Evolutionary conservation across 805 yeast genomes (phyloP).

Genomic region (Starmerella kuoi): DNA sequence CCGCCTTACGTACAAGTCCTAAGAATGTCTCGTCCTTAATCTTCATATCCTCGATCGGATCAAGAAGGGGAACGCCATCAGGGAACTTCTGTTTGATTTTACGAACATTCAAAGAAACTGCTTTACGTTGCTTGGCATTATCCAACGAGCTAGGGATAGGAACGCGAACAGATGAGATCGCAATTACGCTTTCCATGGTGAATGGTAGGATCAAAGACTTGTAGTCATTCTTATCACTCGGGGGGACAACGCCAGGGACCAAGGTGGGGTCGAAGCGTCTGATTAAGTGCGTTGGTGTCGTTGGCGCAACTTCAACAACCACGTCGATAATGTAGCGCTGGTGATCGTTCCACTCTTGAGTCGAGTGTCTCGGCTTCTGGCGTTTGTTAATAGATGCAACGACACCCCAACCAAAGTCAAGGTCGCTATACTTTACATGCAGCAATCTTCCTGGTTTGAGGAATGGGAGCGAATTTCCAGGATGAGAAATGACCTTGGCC

Average conservation of each 20-base stretch:
- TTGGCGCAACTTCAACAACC: slow-evolving; percentile 59
- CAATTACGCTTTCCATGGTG: slow-evolving; percentile 61
- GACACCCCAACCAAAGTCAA: slow-evolving; percentile 94
- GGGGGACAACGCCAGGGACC: slow-evolving; percentile 83
- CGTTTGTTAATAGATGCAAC: slow-evolving; percentile 69
- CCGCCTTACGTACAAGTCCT: slow-evolving; percentile 59
- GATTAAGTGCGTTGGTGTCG: slow-evolving; percentile 63
- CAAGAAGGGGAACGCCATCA: slow-evolving; percentile 81
- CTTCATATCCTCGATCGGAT: slow-evolving; percentile 87
- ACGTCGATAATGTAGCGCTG: slow-evolving; percentile 83
- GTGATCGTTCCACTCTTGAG: slow-evolving; percentile 60
- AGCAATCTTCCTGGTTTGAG: slow-evolving; percentile 81
- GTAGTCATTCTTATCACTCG: slow-evolving; percentile 52
- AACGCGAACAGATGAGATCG: slow-evolving; percentile 69
- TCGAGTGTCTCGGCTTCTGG: slow-evolving; percentile 36
- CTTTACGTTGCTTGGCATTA: slow-evolving; percentile 34
- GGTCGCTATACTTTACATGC: slow-evolving; percentile 43
- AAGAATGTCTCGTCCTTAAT: slow-evolving; percentile 69
- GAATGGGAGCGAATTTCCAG: slow-evolving; percentile 71
- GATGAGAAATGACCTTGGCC: slow-evolving; percentile 76
- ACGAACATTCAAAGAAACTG: slow-evolving; percentile 54
- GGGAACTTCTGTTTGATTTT: slow-evolving; percentile 79
- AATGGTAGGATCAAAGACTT: slow-evolving; percentile 73
- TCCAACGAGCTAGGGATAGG: slow-evolving; percentile 64
- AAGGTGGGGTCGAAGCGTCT: slow-evolving; percentile 67